Percentiles rank a stretch among this genome's conserved stretches.
Evolutionary conservation across 1,284 basidiomycete species (phyloP).

Genomic region (Boletus mariae): DNA sequence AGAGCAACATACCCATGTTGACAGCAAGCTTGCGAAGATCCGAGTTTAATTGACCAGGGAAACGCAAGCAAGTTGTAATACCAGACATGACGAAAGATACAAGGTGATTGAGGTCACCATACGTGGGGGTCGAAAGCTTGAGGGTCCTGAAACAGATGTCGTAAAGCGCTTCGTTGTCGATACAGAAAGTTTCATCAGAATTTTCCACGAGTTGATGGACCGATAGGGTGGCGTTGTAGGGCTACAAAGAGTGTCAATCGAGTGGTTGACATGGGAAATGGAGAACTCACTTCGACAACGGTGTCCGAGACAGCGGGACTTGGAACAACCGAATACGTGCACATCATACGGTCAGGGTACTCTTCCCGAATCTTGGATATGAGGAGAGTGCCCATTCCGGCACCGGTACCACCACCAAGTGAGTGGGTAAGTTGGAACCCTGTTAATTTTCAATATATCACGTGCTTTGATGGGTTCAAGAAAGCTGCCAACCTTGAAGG

Average conservation of each 20-base stretch:
- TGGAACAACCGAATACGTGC: conserved; percentile 94
- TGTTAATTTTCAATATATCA: conserved; percentile 23
- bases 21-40: conserved; percentile 96
- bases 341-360: conserved; percentile 96
- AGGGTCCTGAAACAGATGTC: conserved; percentile 98
- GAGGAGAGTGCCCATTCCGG: conserved; percentile 88
- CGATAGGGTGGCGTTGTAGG: conserved; percentile 93
- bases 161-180: conserved; percentile 98
- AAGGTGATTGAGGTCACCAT: conserved; percentile 96
- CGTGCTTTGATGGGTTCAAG: background rate
- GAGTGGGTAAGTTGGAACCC: conserved; percentile 98
- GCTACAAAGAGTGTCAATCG: conserved; percentile 40
- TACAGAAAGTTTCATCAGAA: conserved; percentile 94
- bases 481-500: conserved; percentile 68
- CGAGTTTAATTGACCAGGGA: conserved; percentile 99
- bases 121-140: conserved; percentile 91
- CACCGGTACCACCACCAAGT: conserved; percentile 94
- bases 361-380: conserved; percentile 93
- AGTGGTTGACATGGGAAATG: background rate
- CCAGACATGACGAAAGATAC: conserved; percentile 98
- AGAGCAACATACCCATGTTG: conserved; percentile 82
- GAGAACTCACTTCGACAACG: conserved; percentile 75
- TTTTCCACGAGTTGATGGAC: conserved; percentile 96
- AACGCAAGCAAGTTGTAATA: conserved; percentile 92
- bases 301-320: conserved; percentile 97